Evolutionary conservation across 345 rosid species (phyloP), one percentile per base, ranked within the genome.

Genomic region (Pseudoturritis turrita): DNA sequence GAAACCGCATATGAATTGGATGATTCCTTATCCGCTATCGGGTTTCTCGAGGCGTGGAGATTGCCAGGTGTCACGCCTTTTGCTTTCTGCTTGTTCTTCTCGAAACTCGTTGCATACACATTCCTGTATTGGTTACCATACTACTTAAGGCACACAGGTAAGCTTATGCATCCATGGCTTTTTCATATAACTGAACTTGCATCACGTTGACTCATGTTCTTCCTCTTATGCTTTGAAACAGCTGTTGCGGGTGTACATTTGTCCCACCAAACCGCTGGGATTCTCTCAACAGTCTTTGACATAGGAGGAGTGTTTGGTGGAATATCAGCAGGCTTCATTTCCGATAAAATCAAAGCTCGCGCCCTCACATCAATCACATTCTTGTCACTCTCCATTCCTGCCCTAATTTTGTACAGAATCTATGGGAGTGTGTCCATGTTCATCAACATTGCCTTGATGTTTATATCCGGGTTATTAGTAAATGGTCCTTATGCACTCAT

Each of bases 71-170:
- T 94, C 70, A 86, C 88, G 15, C 86, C 92, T 45, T 94, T 81
- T 45, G 87, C 96, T 6, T 89, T 86, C 83, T 91, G 95, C 78
- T 87, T 91, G 65, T 89, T 94, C 79, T 94, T 94, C 77, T 89
- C 96, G 0, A 94, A 91, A 87, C 89, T 89, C 18, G 97, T 94
- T 25, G 98, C 96, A 15, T 94, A 94, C 82, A 94, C 96, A 2
- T 94, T 94, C 74, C 79, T 94, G 13, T 94, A 94, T 65, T 94
- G 96, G 96, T 75, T 94, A 78, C 97, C 97, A 44, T 91, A 86
- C 83, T 94, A 91, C 84, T 69, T 91, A 45, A 80, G 96, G 78
- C 92, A 94, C 82, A 87, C 92, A 83, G 90, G 96, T 93, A 79
- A 25, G 59, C 35, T 37, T 18, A 54, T 54, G 44, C 54, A 67